These are phyloP conservation scores for Gossypium thurberi DNA, from an alignment of 345 rosid genomes.

Conservation along the genomic window DNA sequence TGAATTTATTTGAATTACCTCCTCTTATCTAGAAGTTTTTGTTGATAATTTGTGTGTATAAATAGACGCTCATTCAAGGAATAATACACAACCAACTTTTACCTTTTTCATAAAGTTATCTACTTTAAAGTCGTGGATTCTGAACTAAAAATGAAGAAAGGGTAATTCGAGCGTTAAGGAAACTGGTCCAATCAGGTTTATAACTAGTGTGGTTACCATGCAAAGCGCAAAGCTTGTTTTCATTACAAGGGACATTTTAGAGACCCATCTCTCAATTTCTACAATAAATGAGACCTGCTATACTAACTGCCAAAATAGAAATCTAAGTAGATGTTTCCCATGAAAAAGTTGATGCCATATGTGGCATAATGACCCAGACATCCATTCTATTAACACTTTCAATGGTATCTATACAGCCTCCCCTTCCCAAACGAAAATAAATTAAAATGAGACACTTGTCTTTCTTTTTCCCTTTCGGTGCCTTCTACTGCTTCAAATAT, in stretches of 20 bases:
- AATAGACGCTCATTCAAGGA: no score
- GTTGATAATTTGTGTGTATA: no score
- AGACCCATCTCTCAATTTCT: not conserved
- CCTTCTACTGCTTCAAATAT: conserved; percentile 35
- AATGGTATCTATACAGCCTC: not conserved
- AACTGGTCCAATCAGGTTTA: not conserved
- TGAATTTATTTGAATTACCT: no score
- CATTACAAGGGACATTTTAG: not conserved
- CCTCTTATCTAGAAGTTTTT: no score
- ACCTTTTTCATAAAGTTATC: no score
- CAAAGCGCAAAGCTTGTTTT: not conserved
- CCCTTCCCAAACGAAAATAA: not conserved
- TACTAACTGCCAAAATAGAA: not conserved
- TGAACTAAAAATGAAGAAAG: not conserved
- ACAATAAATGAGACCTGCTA: not conserved
- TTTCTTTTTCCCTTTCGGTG: conserved; percentile 16
- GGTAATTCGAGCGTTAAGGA: not conserved
- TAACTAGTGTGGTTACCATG: not conserved
- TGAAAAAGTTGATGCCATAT: not conserved
- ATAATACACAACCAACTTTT: no score
- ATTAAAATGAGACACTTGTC: not conserved
- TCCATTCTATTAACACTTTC: not conserved
- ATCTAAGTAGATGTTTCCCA: not conserved
- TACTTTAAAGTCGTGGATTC: not conserved
- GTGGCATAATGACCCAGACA: not conserved